phyloP scores from a whole-genome alignment of 1,139 yeast species.

The Wickerhamomyces sp. region DNA sequence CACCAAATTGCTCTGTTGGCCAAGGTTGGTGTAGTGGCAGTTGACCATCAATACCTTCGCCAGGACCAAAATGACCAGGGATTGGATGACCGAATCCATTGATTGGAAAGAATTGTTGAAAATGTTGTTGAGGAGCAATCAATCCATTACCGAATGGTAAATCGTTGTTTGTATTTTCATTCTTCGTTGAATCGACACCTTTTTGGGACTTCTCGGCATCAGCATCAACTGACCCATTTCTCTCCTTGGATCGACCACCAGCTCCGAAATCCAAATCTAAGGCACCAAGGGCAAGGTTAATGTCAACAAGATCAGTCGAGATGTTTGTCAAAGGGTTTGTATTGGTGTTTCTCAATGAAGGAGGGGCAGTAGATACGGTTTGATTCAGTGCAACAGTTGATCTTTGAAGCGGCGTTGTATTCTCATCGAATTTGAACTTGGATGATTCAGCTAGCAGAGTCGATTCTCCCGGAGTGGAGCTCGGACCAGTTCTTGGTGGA shows the following conservation, averaged over 20 bases:
- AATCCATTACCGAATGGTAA: constrained; percentile 10
- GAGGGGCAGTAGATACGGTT: constrained; percentile 20
- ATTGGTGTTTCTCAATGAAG: constrained; percentile 15
- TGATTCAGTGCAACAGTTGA: constrained; percentile 15
- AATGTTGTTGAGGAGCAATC: constrained; percentile 18
- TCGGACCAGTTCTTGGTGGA: constrained; percentile 11
- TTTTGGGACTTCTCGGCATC: not conserved
- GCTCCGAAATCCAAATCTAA: constrained; percentile 18
- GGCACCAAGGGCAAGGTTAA: constrained; percentile 22
- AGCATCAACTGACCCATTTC: not conserved
- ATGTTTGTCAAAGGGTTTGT: constrained; percentile 8
- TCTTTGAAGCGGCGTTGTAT: constrained; percentile 21
- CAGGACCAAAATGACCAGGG: constrained; percentile 17
- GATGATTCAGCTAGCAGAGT: constrained; percentile 18
- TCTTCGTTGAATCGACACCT: not conserved
- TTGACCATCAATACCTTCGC: constrained; percentile 11
- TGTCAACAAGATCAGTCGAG: constrained; percentile 18
- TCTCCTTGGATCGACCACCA: constrained; percentile 3
- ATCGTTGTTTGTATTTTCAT: constrained; percentile 1
- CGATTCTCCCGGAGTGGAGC: constrained; percentile 12
- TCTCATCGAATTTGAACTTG: constrained; percentile 27
- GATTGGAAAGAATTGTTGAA: constrained; percentile 21
- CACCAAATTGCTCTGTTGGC: constrained; percentile 17
- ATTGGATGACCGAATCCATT: constrained; percentile 24
- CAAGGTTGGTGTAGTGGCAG: constrained; percentile 19